Percentiles rank a stretch among this genome's conserved stretches.
These are phyloP conservation scores for Metschnikowia matae DNA, from an alignment of 805 yeast genomes.

Conservation along the genomic window DNA sequence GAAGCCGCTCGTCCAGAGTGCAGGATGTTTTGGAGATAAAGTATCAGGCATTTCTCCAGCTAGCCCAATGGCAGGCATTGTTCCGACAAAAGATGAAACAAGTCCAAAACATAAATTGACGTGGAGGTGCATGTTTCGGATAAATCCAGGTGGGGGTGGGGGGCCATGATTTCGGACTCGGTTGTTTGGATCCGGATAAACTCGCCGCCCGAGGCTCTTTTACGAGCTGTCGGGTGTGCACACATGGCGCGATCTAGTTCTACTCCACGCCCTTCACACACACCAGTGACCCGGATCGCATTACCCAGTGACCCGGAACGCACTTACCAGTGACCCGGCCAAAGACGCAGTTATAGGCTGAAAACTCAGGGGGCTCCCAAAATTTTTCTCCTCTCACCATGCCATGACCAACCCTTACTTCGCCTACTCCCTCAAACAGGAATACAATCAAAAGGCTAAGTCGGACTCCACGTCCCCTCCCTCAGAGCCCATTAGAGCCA, in stretches of 20 bases:
- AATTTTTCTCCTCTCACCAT: background rate
- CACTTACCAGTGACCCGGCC: slow-evolving; percentile 6
- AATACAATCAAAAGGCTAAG: slow-evolving; percentile 1
- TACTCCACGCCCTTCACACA: slow-evolving; percentile 4
- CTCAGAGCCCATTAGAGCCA: slow-evolving; percentile 7
- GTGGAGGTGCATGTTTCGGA: no score
- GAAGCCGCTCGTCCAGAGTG: background rate
- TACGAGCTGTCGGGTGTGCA: slow-evolving; percentile 1
- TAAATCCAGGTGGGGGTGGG: no score
- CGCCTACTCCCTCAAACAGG: slow-evolving; percentile 13
- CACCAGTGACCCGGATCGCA: slow-evolving; percentile 5
- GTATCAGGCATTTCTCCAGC: slow-evolving; percentile 5
- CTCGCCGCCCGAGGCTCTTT: background rate
- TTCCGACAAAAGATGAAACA: slow-evolving; percentile 7
- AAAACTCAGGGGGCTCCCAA: background rate
- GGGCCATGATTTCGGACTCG: no score
- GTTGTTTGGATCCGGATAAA: background rate
- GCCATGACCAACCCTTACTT: slow-evolving; percentile 14
- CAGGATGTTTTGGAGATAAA: slow-evolving; percentile 6
- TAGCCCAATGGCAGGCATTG: slow-evolving; percentile 14
- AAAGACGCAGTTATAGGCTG: background rate
- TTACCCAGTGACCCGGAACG: slow-evolving; percentile 4
- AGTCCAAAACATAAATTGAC: background rate
- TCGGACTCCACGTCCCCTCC: background rate
- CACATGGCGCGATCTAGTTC: background rate